A percentile compares a stretch with the other conserved stretches of the same genome.
These are phyloP conservation scores for Lipomyces sp. DNA, from an alignment of 805 yeast species.

Conservation along the genomic window DNA sequence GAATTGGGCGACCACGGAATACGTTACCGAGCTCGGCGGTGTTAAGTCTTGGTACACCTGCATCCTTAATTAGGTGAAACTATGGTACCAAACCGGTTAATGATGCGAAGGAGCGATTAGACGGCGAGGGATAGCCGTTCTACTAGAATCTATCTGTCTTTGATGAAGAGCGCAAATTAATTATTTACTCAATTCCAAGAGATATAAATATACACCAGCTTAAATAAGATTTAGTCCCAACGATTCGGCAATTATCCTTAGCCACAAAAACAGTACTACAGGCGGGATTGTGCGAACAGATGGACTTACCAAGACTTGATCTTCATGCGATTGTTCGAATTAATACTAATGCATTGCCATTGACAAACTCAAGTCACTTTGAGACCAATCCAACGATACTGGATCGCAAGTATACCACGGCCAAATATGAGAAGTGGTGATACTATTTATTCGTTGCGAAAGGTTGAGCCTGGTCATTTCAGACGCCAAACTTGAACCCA, in stretches of 20 bases:
- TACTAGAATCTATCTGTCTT: neutral
- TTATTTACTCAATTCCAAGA: neutral
- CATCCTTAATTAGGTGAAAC: conserved; percentile 55
- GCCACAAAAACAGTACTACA: neutral
- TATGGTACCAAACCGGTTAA: neutral
- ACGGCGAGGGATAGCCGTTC: neutral
- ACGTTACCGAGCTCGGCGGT: conserved; percentile 75
- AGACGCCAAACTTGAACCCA: too few relatives aligned
- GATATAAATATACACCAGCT: neutral
- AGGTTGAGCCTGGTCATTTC: neutral
- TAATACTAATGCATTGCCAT: neutral
- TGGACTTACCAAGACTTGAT: neutral
- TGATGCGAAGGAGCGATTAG: neutral
- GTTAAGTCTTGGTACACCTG: conserved; percentile 78
- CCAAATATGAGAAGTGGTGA: neutral
- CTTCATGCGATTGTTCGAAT: neutral
- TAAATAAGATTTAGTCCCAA: neutral
- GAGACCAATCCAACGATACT: neutral
- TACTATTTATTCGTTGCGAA: neutral
- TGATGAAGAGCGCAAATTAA: neutral
- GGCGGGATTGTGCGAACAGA: neutral
- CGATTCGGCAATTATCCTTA: neutral
- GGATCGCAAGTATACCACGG: neutral
- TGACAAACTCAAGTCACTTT: neutral
- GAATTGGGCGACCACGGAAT: conserved; percentile 50